A percentile compares a stretch with the other conserved stretches of the same genome.
phyloP scores from a whole-genome alignment of 352 stramenopile species.

The Pythium aquatile region DNA sequence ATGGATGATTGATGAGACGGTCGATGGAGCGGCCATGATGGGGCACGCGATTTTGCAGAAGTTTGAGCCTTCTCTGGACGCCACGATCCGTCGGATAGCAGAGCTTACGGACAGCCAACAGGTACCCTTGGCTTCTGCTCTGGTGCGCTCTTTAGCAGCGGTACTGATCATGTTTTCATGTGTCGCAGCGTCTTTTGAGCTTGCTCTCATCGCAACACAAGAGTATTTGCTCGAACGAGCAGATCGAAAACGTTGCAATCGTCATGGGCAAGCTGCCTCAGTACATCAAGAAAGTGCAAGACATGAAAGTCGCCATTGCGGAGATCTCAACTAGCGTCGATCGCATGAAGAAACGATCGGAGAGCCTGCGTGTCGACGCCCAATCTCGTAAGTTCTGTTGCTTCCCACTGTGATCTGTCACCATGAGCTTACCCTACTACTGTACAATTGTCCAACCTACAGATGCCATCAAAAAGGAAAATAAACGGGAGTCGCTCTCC shows the following conservation, averaged over 20 bases:
- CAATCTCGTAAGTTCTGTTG: slow-evolving; percentile 60
- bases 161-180: not conserved
- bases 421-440: slow-evolving; percentile 1
- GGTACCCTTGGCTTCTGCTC: slow-evolving; percentile 18
- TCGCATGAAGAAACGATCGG: slow-evolving; percentile 69
- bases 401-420: not conserved
- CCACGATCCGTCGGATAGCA: slow-evolving; percentile 66
- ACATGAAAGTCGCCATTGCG: slow-evolving; percentile 55
- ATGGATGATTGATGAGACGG: slow-evolving; percentile 40
- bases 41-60: slow-evolving; percentile 47
- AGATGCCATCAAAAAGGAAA: slow-evolving; percentile 85
- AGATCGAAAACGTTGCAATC: slow-evolving; percentile 58
- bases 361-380: slow-evolving; percentile 67
- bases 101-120: slow-evolving; percentile 56
- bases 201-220: slow-evolving; percentile 49
- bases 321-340: slow-evolving; percentile 61
- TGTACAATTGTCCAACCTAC: not conserved
- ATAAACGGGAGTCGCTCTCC: slow-evolving; percentile 62
- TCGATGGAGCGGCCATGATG: slow-evolving; percentile 60
- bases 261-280: slow-evolving; percentile 72
- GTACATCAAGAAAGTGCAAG: slow-evolving; percentile 64
- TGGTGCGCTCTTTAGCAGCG: not conserved
- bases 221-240: slow-evolving; percentile 46
- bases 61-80: slow-evolving; percentile 60
- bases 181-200: slow-evolving; percentile 47